A percentile compares a stretch with the other conserved stretches of the same genome.
phyloP scores from a whole-genome alignment of 2,329 filamentous ascomycete genomes.

The Phialocephala subalpina region DNA sequence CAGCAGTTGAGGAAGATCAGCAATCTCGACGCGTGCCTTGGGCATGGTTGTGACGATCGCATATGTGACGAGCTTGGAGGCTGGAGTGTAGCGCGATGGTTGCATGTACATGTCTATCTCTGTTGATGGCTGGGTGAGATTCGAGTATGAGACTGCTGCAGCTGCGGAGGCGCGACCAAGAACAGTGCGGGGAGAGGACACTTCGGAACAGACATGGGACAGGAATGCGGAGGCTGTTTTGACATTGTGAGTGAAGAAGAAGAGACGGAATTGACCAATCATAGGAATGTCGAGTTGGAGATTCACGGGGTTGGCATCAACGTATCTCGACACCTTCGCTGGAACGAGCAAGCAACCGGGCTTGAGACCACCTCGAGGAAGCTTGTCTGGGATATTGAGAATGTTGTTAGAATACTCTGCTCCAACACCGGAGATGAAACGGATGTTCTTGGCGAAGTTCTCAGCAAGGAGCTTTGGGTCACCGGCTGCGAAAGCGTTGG shows the following conservation, averaged over 20 bases:
- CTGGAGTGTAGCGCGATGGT: constrained; percentile 72
- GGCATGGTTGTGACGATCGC: constrained; percentile 71
- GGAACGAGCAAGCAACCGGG: constrained; percentile 59
- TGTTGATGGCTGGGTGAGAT: constrained; percentile 62
- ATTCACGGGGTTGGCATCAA: constrained; percentile 81
- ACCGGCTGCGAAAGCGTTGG: constrained; percentile 65
- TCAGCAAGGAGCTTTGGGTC: constrained; percentile 69
- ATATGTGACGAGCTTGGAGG: constrained; percentile 75
- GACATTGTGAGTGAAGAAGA: constrained; percentile 73
- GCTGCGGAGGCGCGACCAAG: constrained; percentile 66
- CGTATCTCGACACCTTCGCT: constrained; percentile 75
- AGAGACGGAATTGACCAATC: constrained; percentile 79
- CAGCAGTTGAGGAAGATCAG: constrained; percentile 67
- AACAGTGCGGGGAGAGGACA: constrained; percentile 60
- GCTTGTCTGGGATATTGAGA: constrained; percentile 64
- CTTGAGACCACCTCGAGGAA: constrained; percentile 52
- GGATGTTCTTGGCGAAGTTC: constrained; percentile 75
- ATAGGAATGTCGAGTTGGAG: constrained; percentile 81
- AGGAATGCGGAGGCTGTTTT: constrained; percentile 64
- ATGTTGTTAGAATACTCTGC: constrained; percentile 70
- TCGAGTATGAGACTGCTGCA: constrained; percentile 67
- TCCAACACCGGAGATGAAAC: constrained; percentile 77
- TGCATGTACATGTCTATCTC: constrained; percentile 72
- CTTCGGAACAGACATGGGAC: constrained; percentile 61
- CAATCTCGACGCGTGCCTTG: constrained; percentile 70